Evolutionary conservation across 768 basidiomycete genomes (phyloP), one percentile per base, ranked within the genome.

Genomic region (Psilocybe cyanescens): DNA sequence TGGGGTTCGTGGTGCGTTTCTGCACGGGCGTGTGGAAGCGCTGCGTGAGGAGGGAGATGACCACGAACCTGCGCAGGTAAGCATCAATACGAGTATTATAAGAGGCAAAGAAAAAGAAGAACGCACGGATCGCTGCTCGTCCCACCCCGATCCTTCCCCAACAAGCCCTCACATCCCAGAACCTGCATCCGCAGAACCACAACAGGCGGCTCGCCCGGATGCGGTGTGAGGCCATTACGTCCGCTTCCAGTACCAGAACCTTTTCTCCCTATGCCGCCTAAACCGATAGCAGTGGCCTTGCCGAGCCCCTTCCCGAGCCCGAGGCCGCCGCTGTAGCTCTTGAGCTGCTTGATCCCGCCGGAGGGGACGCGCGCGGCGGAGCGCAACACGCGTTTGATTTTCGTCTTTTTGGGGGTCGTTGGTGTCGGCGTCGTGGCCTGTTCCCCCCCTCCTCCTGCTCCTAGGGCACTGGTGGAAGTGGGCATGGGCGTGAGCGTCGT

Each of bases 81-180:
- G 24, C 24, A 24, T 24, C 24, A 24, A 24, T 24, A 24, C 24
- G 24, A 2, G 2, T 24, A 24, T 39, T 39, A 39, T 3, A 39
- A 39, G 14, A 39, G 8, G 8, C 7, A 39, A 39, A 39, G 37
- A 16, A 44, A 44, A 12, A 29, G 5, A n/a, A 19, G 57, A 24
- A 82, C 91, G 70, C 69, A 94, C 86, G 92, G 92, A 72, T 94
- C 92, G 68, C 88, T 90, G 68, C 88, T 90, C 37, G 76, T 81
- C n/a, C 87, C 86, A 65, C 84, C 86, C 50, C 83, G 83, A 70
- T 90, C 86, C 67, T 88, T 90, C 7, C 87, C 77, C 17, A 83
- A 72, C 30, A 94, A 78, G 56, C 84, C 79, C 17, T 74, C 82
- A 69, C 91, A 91, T 3, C 84, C 81, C 4, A 92, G 57, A 16